Conservation (phyloP, 2,329 filamentous ascomycete genomes). For the Xylariaceae sp. region DNA sequence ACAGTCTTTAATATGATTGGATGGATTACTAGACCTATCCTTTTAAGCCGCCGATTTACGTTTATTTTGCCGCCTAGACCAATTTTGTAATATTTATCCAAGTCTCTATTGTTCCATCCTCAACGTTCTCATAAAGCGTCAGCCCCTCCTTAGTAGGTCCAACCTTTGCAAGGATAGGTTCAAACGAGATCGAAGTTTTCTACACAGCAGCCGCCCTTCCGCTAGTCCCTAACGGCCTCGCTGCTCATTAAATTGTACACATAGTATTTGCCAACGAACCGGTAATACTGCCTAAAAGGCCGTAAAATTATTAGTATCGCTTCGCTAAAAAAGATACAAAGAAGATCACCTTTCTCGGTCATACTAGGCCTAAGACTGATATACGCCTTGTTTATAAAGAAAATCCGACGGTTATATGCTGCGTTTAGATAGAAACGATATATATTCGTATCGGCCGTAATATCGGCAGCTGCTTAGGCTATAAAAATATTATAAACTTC, state of each 20-base stretch:
- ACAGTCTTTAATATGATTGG: no score
- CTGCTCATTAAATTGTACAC: neutral
- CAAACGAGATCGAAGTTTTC: slow-evolving; percentile 1
- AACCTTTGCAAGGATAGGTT: no score
- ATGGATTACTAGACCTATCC: no score
- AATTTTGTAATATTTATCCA: no score
- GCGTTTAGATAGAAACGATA: slow-evolving; percentile 1
- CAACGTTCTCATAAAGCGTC: no score
- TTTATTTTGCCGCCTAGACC: no score
- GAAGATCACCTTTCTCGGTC: slow-evolving; percentile 2
- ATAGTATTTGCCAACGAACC: slow-evolving; percentile 1
- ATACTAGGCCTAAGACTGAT: slow-evolving; percentile 4
- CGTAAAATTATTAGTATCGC: slow-evolving; percentile 2
- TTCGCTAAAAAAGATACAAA: slow-evolving; percentile 4
- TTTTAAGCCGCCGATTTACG: no score
- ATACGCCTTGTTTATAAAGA: slow-evolving; percentile 1
- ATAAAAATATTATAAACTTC: neutral
- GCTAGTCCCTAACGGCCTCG: slow-evolving; percentile 1
- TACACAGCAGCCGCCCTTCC: neutral
- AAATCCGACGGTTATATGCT: neutral
- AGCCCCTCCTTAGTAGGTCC: no score
- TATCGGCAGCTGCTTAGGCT: neutral
- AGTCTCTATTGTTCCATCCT: no score
- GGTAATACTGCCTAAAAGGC: neutral
- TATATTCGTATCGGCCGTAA: neutral